Percentiles rank a stretch among this genome's conserved stretches.
phyloP scores from a whole-genome alignment of 202 grass and related monocot species.

The Schoenoplectus triqueter region DNA sequence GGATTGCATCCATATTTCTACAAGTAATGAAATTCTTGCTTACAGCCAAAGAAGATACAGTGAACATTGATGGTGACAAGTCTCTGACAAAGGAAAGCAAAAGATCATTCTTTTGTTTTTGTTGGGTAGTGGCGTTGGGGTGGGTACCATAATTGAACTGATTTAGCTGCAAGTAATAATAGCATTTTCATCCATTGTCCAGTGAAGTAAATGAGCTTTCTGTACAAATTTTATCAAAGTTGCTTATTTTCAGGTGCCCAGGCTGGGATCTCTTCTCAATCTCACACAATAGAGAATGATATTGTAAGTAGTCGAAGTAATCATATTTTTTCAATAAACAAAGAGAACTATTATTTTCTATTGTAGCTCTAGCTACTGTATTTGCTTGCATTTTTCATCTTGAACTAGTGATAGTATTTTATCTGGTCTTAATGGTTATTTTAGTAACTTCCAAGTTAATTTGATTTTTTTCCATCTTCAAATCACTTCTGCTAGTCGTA shows the following conservation, averaged over 20 bases:
- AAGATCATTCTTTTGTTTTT: not conserved
- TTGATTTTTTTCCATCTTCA: not conserved
- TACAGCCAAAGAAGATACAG: slow-evolving; percentile 10
- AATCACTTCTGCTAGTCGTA: not conserved
- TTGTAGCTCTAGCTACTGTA: not conserved
- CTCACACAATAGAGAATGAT: slow-evolving; percentile 52
- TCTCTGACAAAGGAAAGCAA: slow-evolving; percentile 1
- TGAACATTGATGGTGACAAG: not conserved
- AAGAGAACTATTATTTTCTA: not conserved
- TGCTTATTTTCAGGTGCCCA: slow-evolving; percentile 51
- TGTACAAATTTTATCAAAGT: slow-evolving; percentile 39
- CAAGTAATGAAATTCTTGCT: not conserved
- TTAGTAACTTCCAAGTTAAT: not conserved
- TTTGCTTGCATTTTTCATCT: not conserved
- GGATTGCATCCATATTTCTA: not conserved
- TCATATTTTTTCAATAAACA: not conserved
- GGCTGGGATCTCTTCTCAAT: slow-evolving; percentile 61
- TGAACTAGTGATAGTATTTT: not conserved
- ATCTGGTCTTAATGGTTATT: not conserved
- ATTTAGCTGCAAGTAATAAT: slow-evolving; percentile 2
- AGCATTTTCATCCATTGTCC: not conserved
- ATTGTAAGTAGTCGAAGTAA: slow-evolving; percentile 45
- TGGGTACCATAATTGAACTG: not conserved
- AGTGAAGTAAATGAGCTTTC: slow-evolving; percentile 34
- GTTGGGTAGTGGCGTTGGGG: not conserved